These are phyloP conservation scores for Linum usitatissimum DNA, from an alignment of 345 rosid genomes.

Conservation along the genomic window DNA sequence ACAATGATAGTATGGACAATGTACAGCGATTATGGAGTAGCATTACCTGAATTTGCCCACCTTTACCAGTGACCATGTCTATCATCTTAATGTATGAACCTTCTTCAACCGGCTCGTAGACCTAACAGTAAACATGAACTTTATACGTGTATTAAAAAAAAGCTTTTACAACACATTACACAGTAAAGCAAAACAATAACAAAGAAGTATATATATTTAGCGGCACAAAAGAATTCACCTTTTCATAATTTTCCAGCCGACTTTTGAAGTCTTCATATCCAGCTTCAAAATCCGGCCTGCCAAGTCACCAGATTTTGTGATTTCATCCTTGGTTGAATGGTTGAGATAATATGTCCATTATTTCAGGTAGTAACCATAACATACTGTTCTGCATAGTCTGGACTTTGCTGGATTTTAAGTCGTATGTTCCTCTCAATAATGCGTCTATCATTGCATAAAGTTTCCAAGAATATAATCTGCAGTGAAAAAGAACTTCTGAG, in stretches of 20 bases:
- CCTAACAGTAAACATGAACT: constrained; percentile 36
- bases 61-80: constrained; percentile 94
- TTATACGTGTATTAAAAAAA: constrained; percentile 4
- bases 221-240: constrained; percentile 33
- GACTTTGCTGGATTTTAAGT: constrained; percentile 97
- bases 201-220: constrained; percentile 11
- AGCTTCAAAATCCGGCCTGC: constrained; percentile 88
- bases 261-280: constrained; percentile 77
- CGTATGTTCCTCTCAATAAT: constrained; percentile 97
- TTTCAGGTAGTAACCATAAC: constrained; percentile 19
- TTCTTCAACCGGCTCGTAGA: constrained; percentile 98
- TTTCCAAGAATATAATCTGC: constrained; percentile 96
- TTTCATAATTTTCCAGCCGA: constrained; percentile 81
- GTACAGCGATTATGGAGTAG: constrained; percentile 1
- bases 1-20: not conserved
- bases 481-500: not conserved
- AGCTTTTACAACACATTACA: not conserved
- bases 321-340: constrained; percentile 8
- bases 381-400: constrained; percentile 98
- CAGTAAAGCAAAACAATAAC: not conserved
- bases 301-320: constrained; percentile 22
- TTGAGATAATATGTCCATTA: constrained; percentile 12
- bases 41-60: constrained; percentile 91
- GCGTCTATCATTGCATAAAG: constrained; percentile 81
- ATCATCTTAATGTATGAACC: constrained; percentile 99